phyloP scores from a whole-genome alignment of 1,284 basidiomycete genomes.

The Trichosporon coremiiforme region DNA sequence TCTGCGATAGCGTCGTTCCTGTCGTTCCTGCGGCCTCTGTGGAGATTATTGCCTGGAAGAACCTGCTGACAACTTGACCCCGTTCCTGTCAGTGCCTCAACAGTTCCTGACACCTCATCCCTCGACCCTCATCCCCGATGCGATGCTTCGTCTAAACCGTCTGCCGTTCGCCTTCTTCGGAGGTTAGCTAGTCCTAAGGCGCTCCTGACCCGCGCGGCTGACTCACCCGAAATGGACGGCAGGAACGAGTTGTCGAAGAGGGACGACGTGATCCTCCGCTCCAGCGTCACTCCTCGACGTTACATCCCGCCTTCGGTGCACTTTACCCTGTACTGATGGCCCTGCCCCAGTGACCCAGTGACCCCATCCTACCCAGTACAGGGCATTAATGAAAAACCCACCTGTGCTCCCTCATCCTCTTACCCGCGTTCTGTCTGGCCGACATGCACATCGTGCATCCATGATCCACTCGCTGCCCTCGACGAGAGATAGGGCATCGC shows the following conservation, averaged over 20 bases:
- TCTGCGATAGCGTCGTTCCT: neutral
- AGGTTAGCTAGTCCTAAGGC: neutral
- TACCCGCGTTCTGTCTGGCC: neutral
- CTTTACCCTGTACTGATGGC: neutral
- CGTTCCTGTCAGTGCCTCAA: neutral
- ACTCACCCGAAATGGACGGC: neutral
- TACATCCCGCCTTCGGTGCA: slow-evolving; percentile 7
- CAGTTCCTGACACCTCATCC: slow-evolving; percentile 9
- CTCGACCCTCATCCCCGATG: neutral
- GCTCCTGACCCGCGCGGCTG: neutral
- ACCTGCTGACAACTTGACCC: neutral
- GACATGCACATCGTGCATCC: neutral
- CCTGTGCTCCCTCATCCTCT: neutral
- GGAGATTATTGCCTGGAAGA: neutral
- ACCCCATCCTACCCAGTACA: neutral
- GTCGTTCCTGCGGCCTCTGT: neutral
- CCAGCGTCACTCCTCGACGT: slow-evolving; percentile 5
- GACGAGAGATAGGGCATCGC: neutral
- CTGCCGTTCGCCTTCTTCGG: neutral
- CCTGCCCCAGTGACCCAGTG: neutral
- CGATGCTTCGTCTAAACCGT: slow-evolving; percentile 3
- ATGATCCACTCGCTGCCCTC: neutral
- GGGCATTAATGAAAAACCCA: slow-evolving; percentile 2
- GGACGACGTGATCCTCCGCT: neutral
- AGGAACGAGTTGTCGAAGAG: neutral